Base-by-base conservation (phyloP, 805 yeast species). In the Ogataea populi-albae region DNA sequence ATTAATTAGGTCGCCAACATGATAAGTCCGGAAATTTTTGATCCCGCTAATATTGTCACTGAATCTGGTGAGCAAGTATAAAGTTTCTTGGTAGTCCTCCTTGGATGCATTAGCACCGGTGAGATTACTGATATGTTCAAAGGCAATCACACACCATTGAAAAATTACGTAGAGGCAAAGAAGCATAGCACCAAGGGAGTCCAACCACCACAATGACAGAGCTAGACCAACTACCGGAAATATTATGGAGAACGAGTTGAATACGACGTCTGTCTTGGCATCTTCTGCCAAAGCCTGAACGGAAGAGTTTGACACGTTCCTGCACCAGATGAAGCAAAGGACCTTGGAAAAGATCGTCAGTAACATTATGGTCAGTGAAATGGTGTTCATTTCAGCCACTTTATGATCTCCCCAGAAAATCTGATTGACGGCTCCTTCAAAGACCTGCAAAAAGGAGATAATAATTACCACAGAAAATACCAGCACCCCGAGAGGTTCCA, bases 261-360 rank as follows among this genome's bases (percentile, higher is more conserved):
- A 84, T 3, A 83, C 71, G 21, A 84, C 73, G 57, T 85, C 94
- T 1, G 89, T 84, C 59, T 71, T 67, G 0, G 93, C 93, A 59
- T 85, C 94, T 57, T 83, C 91, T 2, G 89, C 86, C 37, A 84
- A 63, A 0, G 94, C 94, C 51, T 78, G 82, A 2, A 85, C 81
- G 0, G 88, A 77, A 12, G 81, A 73, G 11, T 86, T 79, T 12
- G 69, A 61, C 41, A 81, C 71, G 10, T 65, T 59, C 25, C 71
- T 62, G 52, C 91, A 84, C 76, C 84, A 75, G 9, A 73, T 19
- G 69, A 75, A 85, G 48, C 87, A 79, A 1, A 65, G 68, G 5
- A 78, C 46, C 51, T 84, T 84, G 19, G 74, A 65, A 4, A 73
- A 49, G 14, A 84, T 77, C 0, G 94, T 85, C 12, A 71, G 37